Evolutionary conservation across 1,284 basidiomycete species (phyloP).

Genomic region (Ceratobasidium theobromae): DNA sequence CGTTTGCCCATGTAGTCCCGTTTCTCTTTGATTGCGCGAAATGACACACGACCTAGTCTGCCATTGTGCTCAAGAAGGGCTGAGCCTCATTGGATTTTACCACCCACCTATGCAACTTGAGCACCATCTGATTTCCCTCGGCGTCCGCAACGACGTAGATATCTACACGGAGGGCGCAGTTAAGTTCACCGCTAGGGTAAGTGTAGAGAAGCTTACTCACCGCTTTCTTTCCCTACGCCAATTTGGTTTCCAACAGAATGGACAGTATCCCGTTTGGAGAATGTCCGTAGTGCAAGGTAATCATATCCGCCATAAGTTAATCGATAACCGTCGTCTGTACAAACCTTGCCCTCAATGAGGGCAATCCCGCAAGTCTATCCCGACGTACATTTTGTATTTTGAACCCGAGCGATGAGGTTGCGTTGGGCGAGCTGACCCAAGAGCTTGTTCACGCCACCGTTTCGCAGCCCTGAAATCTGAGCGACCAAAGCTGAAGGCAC

Average conservation of each 20-base stretch:
- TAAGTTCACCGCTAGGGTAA: neutral
- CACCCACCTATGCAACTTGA: conserved; percentile 86
- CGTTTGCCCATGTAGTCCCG: conserved; percentile 96
- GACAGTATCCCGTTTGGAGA: conserved; percentile 86
- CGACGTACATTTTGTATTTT: conserved; percentile 83
- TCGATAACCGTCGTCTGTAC: conserved; percentile 92
- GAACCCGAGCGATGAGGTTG: conserved; percentile 85
- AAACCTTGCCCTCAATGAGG: neutral
- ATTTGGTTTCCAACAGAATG: conserved; percentile 95
- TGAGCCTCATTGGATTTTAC: conserved; percentile 10
- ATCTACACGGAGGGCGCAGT: conserved; percentile 50
- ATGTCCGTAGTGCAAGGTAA: conserved; percentile 89
- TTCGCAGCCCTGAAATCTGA: conserved; percentile 87
- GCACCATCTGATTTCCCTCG: conserved; percentile 80
- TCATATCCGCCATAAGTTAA: conserved; percentile 98
- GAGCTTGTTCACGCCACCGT: conserved; percentile 92
- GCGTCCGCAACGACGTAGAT: conserved; percentile 91
- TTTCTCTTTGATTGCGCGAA: conserved; percentile 95
- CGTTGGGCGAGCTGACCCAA: conserved; percentile 89
- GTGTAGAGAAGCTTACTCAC: conserved; percentile 46
- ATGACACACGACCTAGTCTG: conserved; percentile 93
- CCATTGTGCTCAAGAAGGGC: neutral
- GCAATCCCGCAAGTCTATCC: neutral
- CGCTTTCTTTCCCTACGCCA: conserved; percentile 97
- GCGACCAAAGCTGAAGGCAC: conserved; percentile 88